Evolutionary conservation across 192 early-diverging fungal species (phyloP), one percentile per base, ranked within the genome.

Genomic region (Backusella mclennaniae): DNA sequence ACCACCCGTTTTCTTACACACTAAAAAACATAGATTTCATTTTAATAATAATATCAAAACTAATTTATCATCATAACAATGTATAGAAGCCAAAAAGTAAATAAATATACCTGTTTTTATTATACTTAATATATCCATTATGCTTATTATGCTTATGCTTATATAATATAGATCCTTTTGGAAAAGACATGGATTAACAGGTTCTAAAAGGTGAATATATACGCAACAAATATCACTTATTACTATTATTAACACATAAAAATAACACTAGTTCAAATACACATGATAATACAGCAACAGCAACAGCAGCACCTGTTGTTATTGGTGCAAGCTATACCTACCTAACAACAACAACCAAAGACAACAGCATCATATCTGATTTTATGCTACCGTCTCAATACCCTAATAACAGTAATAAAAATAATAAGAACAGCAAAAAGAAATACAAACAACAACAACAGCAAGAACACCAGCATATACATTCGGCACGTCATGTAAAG

Each of bases 311-410:
- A 46, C 70, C 70, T 15, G 42, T 71, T 71, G 70, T 71, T 44
- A 71, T 71, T 31, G 70, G 70, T 26, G 70, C 70, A 42, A 71
- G 87, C 35, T 86, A 90, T 69, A 83, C 85, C 17, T 88, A 83
- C 63, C 17, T 59, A 59, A 49, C 49, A 66, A 36, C 44, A 49
- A 6, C 35, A 38, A 42, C 42, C 12, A 21, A 17, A 31, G 33
- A 67, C 15, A 73, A 19, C 39, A 77, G 5, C 15, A 44, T 44
- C 42, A 44, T 17, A 17, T 44, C 42, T 14, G 14, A 44, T 56
- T 19, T 26, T 63, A 63, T 29, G 56, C 23, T 63, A 63, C 56
- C 56, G 23, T 63, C 56, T 63, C 56, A 63, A 63, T 63, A 63
- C 56, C 56, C 56, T 63, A 63, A 26, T 29, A 71, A 49, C 29